A percentile compares a stretch with the other conserved stretches of the same genome.
Evolutionary conservation across 2,329 filamentous ascomycete species (phyloP).

Genomic region (Harringtonia aguacate): DNA sequence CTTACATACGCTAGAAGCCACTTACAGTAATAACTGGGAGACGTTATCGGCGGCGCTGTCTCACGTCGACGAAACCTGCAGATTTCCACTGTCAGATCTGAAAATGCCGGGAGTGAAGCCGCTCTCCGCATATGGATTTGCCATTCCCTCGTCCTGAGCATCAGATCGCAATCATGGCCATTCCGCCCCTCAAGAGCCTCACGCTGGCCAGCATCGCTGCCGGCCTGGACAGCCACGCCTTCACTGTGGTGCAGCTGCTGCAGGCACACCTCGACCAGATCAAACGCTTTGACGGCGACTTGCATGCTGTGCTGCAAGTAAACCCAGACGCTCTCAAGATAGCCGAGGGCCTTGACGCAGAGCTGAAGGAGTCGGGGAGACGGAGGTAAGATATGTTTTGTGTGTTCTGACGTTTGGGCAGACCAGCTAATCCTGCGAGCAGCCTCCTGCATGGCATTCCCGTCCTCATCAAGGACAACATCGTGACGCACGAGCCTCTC

Average conservation of each 20-base stretch:
- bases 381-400: constrained; percentile 7
- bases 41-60: too few species aligned
- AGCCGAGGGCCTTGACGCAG: constrained; percentile 23
- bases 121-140: too few species aligned
- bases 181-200: constrained; percentile 22
- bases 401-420: not conserved
- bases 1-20: too few species aligned
- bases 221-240: constrained; percentile 20
- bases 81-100: too few species aligned
- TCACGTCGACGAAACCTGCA: too few species aligned
- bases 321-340: constrained; percentile 28
- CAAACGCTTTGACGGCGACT: constrained; percentile 20
- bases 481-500: constrained; percentile 44
- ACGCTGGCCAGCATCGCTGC: constrained; percentile 21
- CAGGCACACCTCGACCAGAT: constrained; percentile 20
- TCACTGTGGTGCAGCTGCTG: constrained; percentile 26
- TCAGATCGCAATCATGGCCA: constrained; percentile 12
- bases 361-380: constrained; percentile 12
- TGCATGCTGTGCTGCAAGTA: constrained; percentile 23
- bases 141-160: too few species aligned
- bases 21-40: too few species aligned
- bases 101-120: too few species aligned
- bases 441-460: constrained; percentile 9
- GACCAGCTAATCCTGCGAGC: too few species aligned
- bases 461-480: constrained; percentile 44